Percentiles rank a stretch among this genome's conserved stretches.
These are phyloP conservation scores for Apophysomyces elegans DNA, from an alignment of 371 early-diverging fungal genomes.

Conservation along the genomic window DNA sequence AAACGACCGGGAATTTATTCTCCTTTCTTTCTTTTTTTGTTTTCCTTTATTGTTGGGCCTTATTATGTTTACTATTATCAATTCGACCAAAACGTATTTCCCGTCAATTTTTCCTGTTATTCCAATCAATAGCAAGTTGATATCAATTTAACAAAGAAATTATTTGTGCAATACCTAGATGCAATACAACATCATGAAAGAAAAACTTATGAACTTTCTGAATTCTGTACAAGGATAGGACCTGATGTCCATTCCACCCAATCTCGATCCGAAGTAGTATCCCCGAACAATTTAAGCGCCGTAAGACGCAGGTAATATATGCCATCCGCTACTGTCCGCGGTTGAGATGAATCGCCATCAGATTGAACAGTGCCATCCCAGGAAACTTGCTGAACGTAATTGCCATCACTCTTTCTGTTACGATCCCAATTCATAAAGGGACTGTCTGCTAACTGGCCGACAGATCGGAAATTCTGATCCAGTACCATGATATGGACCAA, in stretches of 20 bases:
- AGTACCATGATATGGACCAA: slow-evolving; percentile 17
- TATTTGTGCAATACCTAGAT: background rate
- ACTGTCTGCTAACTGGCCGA: slow-evolving; percentile 22
- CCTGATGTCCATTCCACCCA: slow-evolving; percentile 27
- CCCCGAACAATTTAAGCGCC: slow-evolving; percentile 20
- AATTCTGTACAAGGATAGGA: slow-evolving; percentile 20
- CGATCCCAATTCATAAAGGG: slow-evolving; percentile 32
- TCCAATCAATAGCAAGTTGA: background rate
- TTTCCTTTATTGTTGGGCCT: background rate
- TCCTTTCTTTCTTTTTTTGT: background rate
- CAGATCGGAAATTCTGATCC: background rate
- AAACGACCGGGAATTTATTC: background rate
- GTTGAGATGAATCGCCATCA: background rate
- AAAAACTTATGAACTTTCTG: background rate
- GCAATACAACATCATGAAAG: background rate
- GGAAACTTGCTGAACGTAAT: slow-evolving; percentile 10
- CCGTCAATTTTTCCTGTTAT: background rate
- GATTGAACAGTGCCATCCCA: slow-evolving; percentile 24
- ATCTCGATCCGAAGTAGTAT: background rate
- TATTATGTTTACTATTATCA: background rate
- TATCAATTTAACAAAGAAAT: background rate
- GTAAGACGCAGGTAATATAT: slow-evolving; percentile 14
- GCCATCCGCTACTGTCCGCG: slow-evolving; percentile 13
- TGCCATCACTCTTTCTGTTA: slow-evolving; percentile 15
- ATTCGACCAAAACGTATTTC: background rate